phyloP scores from a whole-genome alignment of 257 asterid genomes.

The Lycium ferocissimum region DNA sequence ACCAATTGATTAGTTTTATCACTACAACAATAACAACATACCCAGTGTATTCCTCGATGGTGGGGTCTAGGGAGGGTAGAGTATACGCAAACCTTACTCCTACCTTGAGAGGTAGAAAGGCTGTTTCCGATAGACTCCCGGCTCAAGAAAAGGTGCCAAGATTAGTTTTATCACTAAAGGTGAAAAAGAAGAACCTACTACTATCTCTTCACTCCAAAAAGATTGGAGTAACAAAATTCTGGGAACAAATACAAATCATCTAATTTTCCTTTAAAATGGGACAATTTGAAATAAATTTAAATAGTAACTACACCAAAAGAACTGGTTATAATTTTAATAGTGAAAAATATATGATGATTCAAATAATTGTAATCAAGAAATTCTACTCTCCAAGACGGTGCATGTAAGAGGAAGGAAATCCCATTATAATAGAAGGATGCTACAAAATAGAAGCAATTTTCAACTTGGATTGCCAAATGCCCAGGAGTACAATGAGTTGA shows the following conservation, averaged over 20 bases:
- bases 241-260: neutral
- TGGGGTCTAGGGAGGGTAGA: too few relatives aligned
- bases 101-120: too few relatives aligned
- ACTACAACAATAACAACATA: too few relatives aligned
- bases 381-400: neutral
- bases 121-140: too few relatives aligned
- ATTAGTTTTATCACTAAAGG: neutral
- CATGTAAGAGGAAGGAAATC: neutral
- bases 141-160: too few relatives aligned
- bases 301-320: neutral
- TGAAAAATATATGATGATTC: neutral
- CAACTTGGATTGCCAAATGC: neutral
- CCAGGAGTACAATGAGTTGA: neutral
- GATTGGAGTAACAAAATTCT: neutral
- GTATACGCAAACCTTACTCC: too few relatives aligned
- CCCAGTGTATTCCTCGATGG: too few relatives aligned
- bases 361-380: neutral
- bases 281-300: neutral
- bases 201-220: neutral
- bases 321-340: neutral
- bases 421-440: neutral
- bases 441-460: neutral
- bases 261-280: neutral
- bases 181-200: neutral
- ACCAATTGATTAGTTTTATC: neutral